Evolutionary conservation across 495 filamentous ascomycete genomes (phyloP), one percentile per base, ranked within the genome.

Genomic region (Aspergillus ostianus): DNA sequence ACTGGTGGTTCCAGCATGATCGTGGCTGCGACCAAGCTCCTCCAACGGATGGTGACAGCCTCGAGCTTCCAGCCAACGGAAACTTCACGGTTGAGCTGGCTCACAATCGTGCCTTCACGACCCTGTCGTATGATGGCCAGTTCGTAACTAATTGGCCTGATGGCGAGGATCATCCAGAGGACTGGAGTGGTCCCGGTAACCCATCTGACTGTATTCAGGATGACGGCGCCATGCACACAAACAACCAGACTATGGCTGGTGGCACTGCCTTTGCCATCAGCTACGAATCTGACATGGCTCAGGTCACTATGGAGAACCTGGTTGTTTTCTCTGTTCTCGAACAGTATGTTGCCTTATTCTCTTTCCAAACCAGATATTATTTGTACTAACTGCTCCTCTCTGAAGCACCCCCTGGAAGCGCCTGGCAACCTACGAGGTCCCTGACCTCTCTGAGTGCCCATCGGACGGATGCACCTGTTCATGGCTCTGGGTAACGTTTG

Each of bases 231-330:
- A 61, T 81, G 72, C 77, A 80, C 59, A 77, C 71, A 18, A 70
- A 73, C 54, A 82, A 77, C 62, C 67, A 76, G 56, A 70, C 60
- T 13, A 75, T 55, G 41, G 69, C 80, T 4, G 74, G 76, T 9
- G 83, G 81, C 6, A 81, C 79, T 13, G 83, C 80, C 8, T 82
- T 78, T 30, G 83, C 81, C 0, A 85, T 85, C 47, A 79, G 77
- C 32, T 85, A 85, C 59, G 67, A 81, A 51, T 66, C 67, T 2
- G 73, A 83, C 19, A 56, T 82, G 44, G 58, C 62, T 7, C 59
- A 78, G 6, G 81, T 84, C 10, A 79, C 74, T 12, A 77, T 79
- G 64, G 79, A 82, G 53, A 82, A 84, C 54, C 67, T 84, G 21
- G 77, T 75, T 5, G 77, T 85, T 9, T 84, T 85, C 57, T 72